phyloP scores from a whole-genome alignment of 2,329 filamentous ascomycete genomes.

The Epichloe elymi region DNA sequence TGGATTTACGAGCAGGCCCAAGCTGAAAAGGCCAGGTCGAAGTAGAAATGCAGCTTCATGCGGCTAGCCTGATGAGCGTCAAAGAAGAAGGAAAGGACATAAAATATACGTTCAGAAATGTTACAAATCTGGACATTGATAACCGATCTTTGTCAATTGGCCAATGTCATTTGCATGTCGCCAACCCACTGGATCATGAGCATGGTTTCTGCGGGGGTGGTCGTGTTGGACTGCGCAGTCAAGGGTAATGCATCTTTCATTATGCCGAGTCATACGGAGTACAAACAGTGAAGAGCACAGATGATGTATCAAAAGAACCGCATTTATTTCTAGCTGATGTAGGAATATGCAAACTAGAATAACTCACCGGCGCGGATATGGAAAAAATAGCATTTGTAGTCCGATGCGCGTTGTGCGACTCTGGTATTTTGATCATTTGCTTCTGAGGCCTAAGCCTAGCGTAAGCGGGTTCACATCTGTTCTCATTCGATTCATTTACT shows the following conservation, averaged over 20 bases:
- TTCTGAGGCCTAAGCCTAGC: too few relatives aligned
- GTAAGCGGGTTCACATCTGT: too few relatives aligned
- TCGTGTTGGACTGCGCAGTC: background rate
- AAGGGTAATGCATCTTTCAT: too few relatives aligned
- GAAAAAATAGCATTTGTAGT: too few relatives aligned
- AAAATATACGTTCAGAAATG: background rate
- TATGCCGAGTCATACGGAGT: background rate
- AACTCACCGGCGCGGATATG: too few relatives aligned
- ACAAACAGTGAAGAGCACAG: background rate
- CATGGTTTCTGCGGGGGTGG: background rate
- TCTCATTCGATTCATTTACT: too few relatives aligned
- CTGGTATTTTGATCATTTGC: too few relatives aligned
- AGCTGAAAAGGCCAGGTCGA: conserved; percentile 31
- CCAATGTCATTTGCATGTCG: too few relatives aligned
- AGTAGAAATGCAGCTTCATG: conserved; percentile 1
- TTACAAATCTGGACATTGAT: background rate
- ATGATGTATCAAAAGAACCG: too few relatives aligned
- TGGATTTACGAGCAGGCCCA: conserved; percentile 88
- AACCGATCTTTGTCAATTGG: background rate
- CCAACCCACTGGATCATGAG: background rate
- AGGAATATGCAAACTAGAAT: too few relatives aligned
- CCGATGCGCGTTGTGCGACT: too few relatives aligned
- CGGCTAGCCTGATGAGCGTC: background rate
- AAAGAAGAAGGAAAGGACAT: background rate
- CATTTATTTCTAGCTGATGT: too few relatives aligned